Evolutionary conservation across 108 stramenopile species (phyloP).

Genomic region (Cyclotella cryptica): DNA sequence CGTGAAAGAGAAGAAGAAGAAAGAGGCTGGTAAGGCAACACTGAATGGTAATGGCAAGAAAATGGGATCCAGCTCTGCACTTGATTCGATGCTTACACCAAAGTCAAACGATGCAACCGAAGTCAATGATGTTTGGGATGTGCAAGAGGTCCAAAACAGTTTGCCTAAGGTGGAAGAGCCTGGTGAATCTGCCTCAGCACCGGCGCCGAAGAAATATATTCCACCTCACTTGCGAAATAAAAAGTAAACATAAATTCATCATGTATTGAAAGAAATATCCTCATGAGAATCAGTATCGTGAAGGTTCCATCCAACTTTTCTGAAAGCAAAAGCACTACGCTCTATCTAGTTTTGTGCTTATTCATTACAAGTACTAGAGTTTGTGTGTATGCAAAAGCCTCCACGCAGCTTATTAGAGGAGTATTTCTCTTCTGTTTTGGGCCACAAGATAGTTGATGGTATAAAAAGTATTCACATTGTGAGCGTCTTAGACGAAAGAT

Average conservation of each 20-base stretch:
- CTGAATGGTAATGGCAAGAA: conserved; percentile 23
- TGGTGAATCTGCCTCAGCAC: conserved; percentile 3
- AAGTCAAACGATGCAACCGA: conserved; percentile 21
- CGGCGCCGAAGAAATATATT: conserved; percentile 63
- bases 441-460: no score
- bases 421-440: no score
- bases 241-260: conserved; percentile 9
- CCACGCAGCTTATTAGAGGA: no score
- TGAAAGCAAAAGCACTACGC: no score
- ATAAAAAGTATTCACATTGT: no score
- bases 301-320: no score
- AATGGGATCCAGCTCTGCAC: conserved; percentile 16
- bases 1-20: conserved; percentile 39
- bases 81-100: conserved; percentile 29
- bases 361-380: no score
- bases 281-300: no score
- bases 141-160: conserved; percentile 28
- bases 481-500: no score
- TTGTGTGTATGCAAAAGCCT: no score
- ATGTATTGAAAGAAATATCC: neutral
- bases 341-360: no score
- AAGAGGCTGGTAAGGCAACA: neutral
- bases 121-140: conserved; percentile 24
- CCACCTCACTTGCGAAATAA: conserved; percentile 83
- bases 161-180: conserved; percentile 30